Base-by-base conservation (phyloP, 345 rosid genomes). In the Durio zibethinus region DNA sequence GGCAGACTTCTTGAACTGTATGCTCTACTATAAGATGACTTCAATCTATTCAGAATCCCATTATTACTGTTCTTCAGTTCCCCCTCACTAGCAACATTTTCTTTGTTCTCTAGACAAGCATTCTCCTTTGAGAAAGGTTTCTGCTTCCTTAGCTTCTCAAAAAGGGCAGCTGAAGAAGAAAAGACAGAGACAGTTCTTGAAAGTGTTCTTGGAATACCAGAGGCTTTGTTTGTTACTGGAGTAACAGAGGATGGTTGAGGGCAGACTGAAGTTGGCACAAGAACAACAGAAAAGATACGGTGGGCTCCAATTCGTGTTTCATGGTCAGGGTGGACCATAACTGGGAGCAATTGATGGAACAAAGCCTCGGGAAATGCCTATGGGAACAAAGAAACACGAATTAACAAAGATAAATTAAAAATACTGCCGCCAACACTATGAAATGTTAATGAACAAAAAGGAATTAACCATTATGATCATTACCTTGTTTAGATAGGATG, bases 81-180 rank as follows among this genome's bases (percentile, higher is more conserved):
- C 61, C 80, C 90, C 63, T 80, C 91, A 66, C 56, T 67, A 56
- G 70, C 73, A 76, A 77, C 33, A 27, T 75, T 76, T 70, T 73
- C 84, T 36, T 78, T 80, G 75, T 80, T 78, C 52, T 86, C 90
- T 78, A 79, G 86, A 74, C 57, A 72, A 62, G 67, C 57, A 63
- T 59, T 74, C 77, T 83, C 85, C 80, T 76, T 83, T 0, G 80
- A 79, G 23, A 80, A 78, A 74, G 86, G 59, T 82, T 86, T 96
- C 23, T 86, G 93, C 60, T 80, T 89, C 85, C 78, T 87, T 71
- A 92, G 84, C 93, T 96, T 94, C 84, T 96, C 94, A 78, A 94
- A 94, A 77, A 96, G 94, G 74, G 99, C 99, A 80, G 98, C 97
- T 16, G 98, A 96, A 57, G 99, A 96, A 85, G 99, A 96, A 85